phyloP scores from a whole-genome alignment of 805 yeast genomes.

The Saturnispora bothae region DNA sequence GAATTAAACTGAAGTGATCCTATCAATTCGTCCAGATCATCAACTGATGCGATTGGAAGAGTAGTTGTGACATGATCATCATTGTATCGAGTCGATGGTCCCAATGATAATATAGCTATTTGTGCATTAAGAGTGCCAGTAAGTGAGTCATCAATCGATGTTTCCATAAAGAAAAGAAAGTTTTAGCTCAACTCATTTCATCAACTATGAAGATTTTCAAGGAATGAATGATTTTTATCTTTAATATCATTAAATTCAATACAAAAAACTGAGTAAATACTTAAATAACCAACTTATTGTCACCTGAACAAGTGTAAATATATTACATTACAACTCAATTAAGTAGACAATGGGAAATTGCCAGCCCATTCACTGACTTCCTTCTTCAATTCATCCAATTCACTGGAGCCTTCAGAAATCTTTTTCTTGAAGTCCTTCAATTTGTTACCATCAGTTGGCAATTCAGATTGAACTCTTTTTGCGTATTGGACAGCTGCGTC shows the following conservation, averaged over 20 bases:
- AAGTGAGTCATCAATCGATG: too few species aligned
- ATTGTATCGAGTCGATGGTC: too few species aligned
- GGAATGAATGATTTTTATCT: too few species aligned
- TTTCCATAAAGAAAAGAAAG: too few species aligned
- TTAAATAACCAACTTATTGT: neutral
- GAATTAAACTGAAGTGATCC: slow-evolving; percentile 4
- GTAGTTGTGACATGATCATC: too few species aligned
- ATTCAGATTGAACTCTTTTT: slow-evolving; percentile 57
- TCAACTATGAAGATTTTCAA: too few species aligned
- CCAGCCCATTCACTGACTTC: slow-evolving; percentile 92
- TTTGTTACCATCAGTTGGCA: slow-evolving; percentile 90
- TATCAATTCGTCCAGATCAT: neutral
- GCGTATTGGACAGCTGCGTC: slow-evolving; percentile 74
- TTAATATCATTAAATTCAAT: neutral
- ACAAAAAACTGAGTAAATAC: neutral
- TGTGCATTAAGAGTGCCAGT: slow-evolving; percentile 6
- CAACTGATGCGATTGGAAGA: too few species aligned
- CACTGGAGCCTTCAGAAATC: slow-evolving; percentile 61
- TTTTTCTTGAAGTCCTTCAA: slow-evolving; percentile 91
- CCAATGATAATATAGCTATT: neutral
- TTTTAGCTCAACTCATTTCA: too few species aligned
- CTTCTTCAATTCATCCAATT: slow-evolving; percentile 52
- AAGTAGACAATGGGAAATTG: slow-evolving; percentile 61
- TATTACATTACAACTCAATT: slow-evolving; percentile 11
- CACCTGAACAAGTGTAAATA: too few species aligned